A percentile compares a stretch with the other conserved stretches of the same genome.
Evolutionary conservation across 73 alveolate genomes (phyloP).

Genomic region (Tetrahymena elliotti): DNA sequence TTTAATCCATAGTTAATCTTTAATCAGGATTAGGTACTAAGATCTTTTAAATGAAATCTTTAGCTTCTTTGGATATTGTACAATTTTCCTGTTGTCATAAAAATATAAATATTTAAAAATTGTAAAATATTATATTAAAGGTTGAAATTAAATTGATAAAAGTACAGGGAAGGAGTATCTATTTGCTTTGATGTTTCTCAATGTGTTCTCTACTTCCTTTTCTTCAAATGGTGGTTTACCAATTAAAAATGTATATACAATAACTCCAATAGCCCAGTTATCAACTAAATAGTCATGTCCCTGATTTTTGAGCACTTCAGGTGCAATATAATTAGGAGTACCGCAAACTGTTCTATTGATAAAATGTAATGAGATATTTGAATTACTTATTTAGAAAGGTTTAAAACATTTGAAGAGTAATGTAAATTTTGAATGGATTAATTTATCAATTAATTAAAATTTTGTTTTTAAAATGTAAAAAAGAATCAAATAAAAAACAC

Average conservation of each 20-base stretch:
- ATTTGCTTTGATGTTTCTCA: constrained; percentile 30
- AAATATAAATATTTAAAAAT: constrained; percentile 60
- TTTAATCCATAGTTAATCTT: constrained; percentile 63
- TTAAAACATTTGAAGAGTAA: not conserved
- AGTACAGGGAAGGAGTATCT: constrained; percentile 39
- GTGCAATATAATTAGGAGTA: constrained; percentile 60
- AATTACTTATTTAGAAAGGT: too few species aligned
- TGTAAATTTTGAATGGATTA: not conserved
- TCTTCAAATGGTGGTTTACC: constrained; percentile 66
- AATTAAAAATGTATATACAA: constrained; percentile 46
- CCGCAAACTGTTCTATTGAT: constrained; percentile 47
- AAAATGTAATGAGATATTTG: not conserved
- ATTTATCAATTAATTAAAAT: too few species aligned
- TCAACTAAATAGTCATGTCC: constrained; percentile 68
- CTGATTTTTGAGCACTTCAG: constrained; percentile 16
- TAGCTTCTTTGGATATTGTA: constrained; percentile 62
- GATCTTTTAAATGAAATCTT: constrained; percentile 52
- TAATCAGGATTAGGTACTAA: constrained; percentile 67
- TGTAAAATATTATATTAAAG: too few species aligned
- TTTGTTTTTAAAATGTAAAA: not conserved
- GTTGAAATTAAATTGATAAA: constrained; percentile 58
- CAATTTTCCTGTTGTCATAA: constrained; percentile 62
- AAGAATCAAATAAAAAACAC: not conserved
- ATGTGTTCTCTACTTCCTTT: constrained; percentile 31
- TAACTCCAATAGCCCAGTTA: constrained; percentile 57